A percentile compares a stretch with the other conserved stretches of the same genome.
phyloP scores from a whole-genome alignment of 177 flowering plant species.

The Tripterygium wilfordii region DNA sequence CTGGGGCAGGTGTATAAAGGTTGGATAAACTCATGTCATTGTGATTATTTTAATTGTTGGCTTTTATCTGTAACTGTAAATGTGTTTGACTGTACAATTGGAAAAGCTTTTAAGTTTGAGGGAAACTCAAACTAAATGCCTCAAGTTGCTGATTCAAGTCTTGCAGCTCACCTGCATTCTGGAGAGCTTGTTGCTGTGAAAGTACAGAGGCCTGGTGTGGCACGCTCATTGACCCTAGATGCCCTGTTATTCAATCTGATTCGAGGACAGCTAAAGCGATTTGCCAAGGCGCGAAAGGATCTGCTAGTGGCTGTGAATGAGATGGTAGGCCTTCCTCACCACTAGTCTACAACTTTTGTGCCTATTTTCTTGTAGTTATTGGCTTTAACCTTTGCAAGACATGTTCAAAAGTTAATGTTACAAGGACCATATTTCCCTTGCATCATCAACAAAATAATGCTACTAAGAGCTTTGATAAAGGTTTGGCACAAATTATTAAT shows the following conservation, averaged over 20 bases:
- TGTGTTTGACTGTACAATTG: no score
- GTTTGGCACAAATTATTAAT: no score
- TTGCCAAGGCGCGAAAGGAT: constrained; percentile 92
- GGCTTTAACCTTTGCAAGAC: no score
- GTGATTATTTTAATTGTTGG: no score
- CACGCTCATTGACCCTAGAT: constrained; percentile 77
- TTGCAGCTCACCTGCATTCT: constrained; percentile 94
- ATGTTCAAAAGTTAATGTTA: no score
- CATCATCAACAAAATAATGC: no score
- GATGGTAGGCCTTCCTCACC: constrained; percentile 48
- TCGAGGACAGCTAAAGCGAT: constrained; percentile 90
- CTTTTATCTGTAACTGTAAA: no score
- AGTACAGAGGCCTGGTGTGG: constrained; percentile 98
- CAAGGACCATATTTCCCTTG: no score
- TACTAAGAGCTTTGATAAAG: no score
- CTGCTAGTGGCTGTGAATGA: constrained; percentile 90
- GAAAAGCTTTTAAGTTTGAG: no score
- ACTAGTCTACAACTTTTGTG: not conserved
- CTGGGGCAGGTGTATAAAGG: constrained; percentile 98
- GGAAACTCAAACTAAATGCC: constrained; percentile 16
- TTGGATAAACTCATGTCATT: constrained; percentile 24
- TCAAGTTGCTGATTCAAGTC: constrained; percentile 33
- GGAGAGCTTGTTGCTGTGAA: constrained; percentile 99
- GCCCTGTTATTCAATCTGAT: constrained; percentile 87
- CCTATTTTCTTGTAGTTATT: no score